phyloP scores from a whole-genome alignment of 2,329 filamentous ascomycete species.

The Teratosphaeria zuluensis region DNA sequence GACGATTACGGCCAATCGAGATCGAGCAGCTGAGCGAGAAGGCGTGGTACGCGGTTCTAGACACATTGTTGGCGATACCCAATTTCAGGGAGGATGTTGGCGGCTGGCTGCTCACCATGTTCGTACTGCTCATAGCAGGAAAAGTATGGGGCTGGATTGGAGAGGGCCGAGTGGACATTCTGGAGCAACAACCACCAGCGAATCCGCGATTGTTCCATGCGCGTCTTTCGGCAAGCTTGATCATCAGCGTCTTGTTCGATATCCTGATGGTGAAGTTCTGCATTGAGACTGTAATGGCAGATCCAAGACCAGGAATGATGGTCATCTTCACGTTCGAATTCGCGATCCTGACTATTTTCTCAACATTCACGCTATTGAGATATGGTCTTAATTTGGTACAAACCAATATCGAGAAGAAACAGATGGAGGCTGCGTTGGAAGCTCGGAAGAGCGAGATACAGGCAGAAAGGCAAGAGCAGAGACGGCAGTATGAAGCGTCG shows the following conservation, averaged over 20 bases:
- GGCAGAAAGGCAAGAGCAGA: slow-evolving; percentile 39
- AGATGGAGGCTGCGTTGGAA: slow-evolving; percentile 60
- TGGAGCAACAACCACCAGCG: slow-evolving; percentile 88
- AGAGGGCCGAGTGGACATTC: slow-evolving; percentile 82
- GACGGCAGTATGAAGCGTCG: slow-evolving; percentile 23
- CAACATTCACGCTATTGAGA: slow-evolving; percentile 65
- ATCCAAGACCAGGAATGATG: slow-evolving; percentile 96
- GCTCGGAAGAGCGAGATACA: slow-evolving; percentile 60
- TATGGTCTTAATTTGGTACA: slow-evolving; percentile 75
- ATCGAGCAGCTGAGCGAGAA: slow-evolving; percentile 96
- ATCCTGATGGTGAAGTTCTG: slow-evolving; percentile 71
- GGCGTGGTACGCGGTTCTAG: slow-evolving; percentile 95
- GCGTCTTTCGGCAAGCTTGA: slow-evolving; percentile 67
- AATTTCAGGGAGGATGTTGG: slow-evolving; percentile 94
- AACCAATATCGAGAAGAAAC: slow-evolving; percentile 61
- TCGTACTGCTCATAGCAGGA: slow-evolving; percentile 79
- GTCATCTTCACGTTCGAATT: slow-evolving; percentile 99
- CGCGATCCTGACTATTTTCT: slow-evolving; percentile 72
- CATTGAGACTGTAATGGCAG: slow-evolving; percentile 70
- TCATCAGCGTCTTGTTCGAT: slow-evolving; percentile 72
- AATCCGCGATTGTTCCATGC: slow-evolving; percentile 84
- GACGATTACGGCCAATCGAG: slow-evolving; percentile 82
- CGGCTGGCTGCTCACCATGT: slow-evolving; percentile 93
- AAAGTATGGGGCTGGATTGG: slow-evolving; percentile 99
- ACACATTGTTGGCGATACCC: slow-evolving; percentile 95